These are phyloP conservation scores for Beta vulgaris DNA, from an alignment of 148 eudicot species.

Conservation along the genomic window DNA sequence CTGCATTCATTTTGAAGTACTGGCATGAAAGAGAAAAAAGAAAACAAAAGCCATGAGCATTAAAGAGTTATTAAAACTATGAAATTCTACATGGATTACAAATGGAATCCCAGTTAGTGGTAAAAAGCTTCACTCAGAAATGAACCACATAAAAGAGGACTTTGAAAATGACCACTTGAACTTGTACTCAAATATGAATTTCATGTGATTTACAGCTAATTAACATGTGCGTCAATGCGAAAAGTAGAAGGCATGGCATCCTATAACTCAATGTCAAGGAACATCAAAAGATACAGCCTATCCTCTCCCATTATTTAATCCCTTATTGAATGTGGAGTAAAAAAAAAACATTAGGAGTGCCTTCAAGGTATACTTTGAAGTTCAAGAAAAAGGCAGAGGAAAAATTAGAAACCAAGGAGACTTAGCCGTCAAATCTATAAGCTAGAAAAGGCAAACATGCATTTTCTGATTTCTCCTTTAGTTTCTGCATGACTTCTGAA, in stretches of 20 bases:
- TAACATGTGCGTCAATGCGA: no score
- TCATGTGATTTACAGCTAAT: neutral
- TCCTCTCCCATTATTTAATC: neutral
- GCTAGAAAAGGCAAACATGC: neutral
- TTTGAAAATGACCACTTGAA: neutral
- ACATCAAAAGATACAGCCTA: neutral
- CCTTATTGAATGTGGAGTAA: neutral
- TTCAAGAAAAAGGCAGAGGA: neutral
- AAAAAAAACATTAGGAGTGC: neutral
- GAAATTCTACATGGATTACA: neutral
- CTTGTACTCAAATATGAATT: neutral
- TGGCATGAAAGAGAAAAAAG: constrained; percentile 30
- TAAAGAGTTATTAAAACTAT: neutral
- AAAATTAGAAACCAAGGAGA: neutral
- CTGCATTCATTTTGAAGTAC: constrained; percentile 94
- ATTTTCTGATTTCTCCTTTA: neutral
- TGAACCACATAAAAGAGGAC: neutral
- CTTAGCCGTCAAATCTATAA: neutral
- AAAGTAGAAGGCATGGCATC: neutral
- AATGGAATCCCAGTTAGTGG: neutral
- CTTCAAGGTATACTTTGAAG: neutral
- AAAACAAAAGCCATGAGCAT: neutral
- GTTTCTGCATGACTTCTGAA: neutral
- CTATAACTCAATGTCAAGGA: neutral
- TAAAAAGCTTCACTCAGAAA: neutral